Base-by-base conservation (phyloP, 1,284 basidiomycete genomes). In the Trametes sp. region DNA sequence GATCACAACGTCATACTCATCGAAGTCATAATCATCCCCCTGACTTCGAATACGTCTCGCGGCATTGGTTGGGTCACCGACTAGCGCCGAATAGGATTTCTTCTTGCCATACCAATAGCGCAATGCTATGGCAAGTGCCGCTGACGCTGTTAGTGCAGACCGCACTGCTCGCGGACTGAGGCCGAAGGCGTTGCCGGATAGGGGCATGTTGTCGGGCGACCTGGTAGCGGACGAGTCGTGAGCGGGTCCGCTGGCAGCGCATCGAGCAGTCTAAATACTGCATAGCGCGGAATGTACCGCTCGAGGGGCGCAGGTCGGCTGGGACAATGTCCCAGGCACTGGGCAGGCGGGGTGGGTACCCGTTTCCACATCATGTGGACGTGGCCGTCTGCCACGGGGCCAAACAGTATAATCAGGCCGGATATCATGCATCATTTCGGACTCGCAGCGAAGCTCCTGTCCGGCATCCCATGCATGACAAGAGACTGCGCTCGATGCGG, bases 1-100 rank as follows among this genome's bases (percentile, higher is more conserved):
- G 52, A 90, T 76, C 54, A 91, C 81, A 21, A 89, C 77, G 73
- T 91, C 88, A 65, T 83, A 89, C 60, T 84, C 82, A 57, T 79
- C 75, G 42, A 63, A 61, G 33, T 67, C 66, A 29, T 69, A 62
- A 23, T 66, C 61, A 13, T 66, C 63, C 33, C 64, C 54, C 35
- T 41, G 16, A 16, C 16, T 45, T 28, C 38, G 44, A 21, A 4
- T 41, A 41, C 61, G 67, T 19, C 58, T 50, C 33, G 65, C 69
- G 1, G 62, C 62, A 21, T 56, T 59, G 28, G 54, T 54, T 2
- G 63, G 59, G 33, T 71, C 65, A 5, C 19, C 57, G 16, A 70
- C 57, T 23, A 63, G 35, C 33, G 61, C 57, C 4, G 61, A 29
- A 23, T 54, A 45, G 16, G 50, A n/a, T n/a, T 16, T 19, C 36